A percentile compares a stretch with the other conserved stretches of the same genome.
phyloP scores from a whole-genome alignment of 441 rosid species.

The Eutrema salsugineum region DNA sequence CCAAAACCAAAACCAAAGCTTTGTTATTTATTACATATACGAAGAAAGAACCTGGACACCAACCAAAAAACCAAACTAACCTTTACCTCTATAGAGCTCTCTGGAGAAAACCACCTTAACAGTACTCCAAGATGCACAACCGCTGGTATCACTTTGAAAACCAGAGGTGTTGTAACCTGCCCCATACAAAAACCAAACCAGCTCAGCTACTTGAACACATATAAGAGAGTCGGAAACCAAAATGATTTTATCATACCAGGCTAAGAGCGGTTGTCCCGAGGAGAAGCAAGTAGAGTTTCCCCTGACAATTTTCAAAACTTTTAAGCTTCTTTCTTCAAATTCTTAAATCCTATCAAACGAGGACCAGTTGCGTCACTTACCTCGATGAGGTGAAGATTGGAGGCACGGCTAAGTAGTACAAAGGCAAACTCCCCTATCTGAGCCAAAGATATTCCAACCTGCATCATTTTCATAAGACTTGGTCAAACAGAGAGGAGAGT shows the following conservation, averaged over 20 bases:
- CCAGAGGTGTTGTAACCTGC: slow-evolving; percentile 97
- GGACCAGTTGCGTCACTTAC: slow-evolving; percentile 38
- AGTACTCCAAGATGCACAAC: slow-evolving; percentile 82
- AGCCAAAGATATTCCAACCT: slow-evolving; percentile 97
- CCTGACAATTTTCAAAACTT: slow-evolving; percentile 39
- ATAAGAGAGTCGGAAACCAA: not conserved
- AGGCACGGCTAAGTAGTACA: slow-evolving; percentile 95
- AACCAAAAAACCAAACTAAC: not conserved
- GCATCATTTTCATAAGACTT: slow-evolving; percentile 3
- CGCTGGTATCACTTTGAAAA: slow-evolving; percentile 89
- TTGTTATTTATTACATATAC: not conserved
- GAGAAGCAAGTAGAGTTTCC: slow-evolving; percentile 81
- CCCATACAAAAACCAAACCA: not conserved
- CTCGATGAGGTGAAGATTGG: slow-evolving; percentile 93
- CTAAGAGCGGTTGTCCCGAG: slow-evolving; percentile 97
- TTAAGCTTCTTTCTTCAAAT: slow-evolving; percentile 5
- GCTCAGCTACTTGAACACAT: slow-evolving; percentile 1
- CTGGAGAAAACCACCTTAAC: slow-evolving; percentile 83
- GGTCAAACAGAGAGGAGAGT: slow-evolving; percentile 1
- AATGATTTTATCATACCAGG: slow-evolving; percentile 53
- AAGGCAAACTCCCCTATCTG: slow-evolving; percentile 98
- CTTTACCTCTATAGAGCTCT: slow-evolving; percentile 64
- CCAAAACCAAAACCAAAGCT: slow-evolving; percentile 33
- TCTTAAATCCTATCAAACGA: not conserved
- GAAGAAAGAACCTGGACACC: not conserved